phyloP scores from a whole-genome alignment of 2,329 filamentous ascomycete genomes.

The Ophiosphaerella korrae region DNA sequence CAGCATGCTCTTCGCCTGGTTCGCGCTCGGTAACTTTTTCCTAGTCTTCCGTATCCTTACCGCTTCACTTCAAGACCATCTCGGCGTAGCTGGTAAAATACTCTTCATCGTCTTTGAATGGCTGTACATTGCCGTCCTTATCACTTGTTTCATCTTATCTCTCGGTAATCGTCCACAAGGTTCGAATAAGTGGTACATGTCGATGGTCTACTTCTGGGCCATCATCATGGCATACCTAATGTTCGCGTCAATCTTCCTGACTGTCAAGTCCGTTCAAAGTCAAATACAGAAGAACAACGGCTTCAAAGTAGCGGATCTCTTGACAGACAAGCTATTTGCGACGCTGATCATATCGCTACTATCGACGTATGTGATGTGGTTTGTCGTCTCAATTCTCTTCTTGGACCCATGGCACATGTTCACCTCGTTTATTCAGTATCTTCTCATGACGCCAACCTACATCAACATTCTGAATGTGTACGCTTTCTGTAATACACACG shows the following conservation, averaged over 20 bases:
- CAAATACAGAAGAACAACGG: constrained; percentile 66
- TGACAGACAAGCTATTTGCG: constrained; percentile 88
- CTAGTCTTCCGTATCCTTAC: constrained; percentile 97
- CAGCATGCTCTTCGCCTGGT: constrained; percentile 99
- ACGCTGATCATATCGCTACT: constrained; percentile 90
- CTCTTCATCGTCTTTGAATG: constrained; percentile 92
- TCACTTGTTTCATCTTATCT: constrained; percentile 93
- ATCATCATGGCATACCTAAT: constrained; percentile 91
- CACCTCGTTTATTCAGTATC: constrained; percentile 90
- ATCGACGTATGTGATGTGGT: constrained; percentile 92
- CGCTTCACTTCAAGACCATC: constrained; percentile 77
- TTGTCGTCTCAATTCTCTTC: constrained; percentile 89
- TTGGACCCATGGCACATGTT: constrained; percentile 99
- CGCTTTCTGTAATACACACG: constrained; percentile 97
- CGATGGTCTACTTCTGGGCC: constrained; percentile 98
- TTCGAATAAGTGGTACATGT: constrained; percentile 90
- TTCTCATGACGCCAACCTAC: constrained; percentile 92
- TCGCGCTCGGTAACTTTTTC: constrained; percentile 98
- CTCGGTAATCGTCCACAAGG: constrained; percentile 94
- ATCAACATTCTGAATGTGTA: constrained; percentile 99
- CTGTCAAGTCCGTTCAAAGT: constrained; percentile 79
- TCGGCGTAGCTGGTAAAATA: constrained; percentile 78
- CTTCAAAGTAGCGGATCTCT: constrained; percentile 74
- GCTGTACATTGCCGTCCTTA: constrained; percentile 88
- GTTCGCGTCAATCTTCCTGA: constrained; percentile 94